phyloP scores from a whole-genome alignment of 345 rosid genomes.

The Abelmoschus esculentus region DNA sequence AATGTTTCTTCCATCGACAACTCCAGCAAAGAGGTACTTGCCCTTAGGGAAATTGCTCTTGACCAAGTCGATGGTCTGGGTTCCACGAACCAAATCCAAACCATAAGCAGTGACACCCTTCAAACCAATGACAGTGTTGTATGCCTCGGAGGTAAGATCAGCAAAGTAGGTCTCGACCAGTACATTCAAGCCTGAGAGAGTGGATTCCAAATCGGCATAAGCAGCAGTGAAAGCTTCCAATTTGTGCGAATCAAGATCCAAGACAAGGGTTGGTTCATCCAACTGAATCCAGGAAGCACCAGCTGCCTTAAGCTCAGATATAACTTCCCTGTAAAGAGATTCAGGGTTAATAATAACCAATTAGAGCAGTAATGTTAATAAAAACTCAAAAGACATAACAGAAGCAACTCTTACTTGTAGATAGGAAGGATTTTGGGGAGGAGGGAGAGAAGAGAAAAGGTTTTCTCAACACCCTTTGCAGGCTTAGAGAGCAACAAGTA shows the following conservation, averaged over 20 bases:
- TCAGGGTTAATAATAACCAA: conserved; percentile 13
- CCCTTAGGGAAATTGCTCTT: conserved; percentile 69
- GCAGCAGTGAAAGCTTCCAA: conserved; percentile 77
- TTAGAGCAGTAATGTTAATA: conserved; percentile 16
- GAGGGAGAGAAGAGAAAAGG: not conserved
- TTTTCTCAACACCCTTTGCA: conserved; percentile 68
- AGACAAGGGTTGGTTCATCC: conserved; percentile 84
- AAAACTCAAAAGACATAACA: not conserved
- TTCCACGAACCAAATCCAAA: conserved; percentile 88
- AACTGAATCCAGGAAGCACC: conserved; percentile 96
- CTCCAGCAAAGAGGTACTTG: conserved; percentile 86
- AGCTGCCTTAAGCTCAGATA: conserved; percentile 83
- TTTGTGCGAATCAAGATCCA: conserved; percentile 87
- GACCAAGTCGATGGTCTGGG: conserved; percentile 72
- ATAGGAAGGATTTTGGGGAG: not conserved
- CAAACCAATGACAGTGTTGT: conserved; percentile 70
- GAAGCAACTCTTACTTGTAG: conserved; percentile 23
- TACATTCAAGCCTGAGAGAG: conserved; percentile 76
- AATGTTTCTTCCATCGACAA: conserved; percentile 96
- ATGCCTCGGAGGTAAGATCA: conserved; percentile 77
- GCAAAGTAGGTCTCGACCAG: conserved; percentile 91
- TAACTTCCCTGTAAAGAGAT: conserved; percentile 54
- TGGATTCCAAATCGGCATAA: conserved; percentile 65
- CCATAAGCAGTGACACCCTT: conserved; percentile 81
- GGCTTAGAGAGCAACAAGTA: conserved; percentile 91